Evolutionary conservation across 345 rosid genomes (phyloP).

Genomic region (Excoecaria cochinchinensis): DNA sequence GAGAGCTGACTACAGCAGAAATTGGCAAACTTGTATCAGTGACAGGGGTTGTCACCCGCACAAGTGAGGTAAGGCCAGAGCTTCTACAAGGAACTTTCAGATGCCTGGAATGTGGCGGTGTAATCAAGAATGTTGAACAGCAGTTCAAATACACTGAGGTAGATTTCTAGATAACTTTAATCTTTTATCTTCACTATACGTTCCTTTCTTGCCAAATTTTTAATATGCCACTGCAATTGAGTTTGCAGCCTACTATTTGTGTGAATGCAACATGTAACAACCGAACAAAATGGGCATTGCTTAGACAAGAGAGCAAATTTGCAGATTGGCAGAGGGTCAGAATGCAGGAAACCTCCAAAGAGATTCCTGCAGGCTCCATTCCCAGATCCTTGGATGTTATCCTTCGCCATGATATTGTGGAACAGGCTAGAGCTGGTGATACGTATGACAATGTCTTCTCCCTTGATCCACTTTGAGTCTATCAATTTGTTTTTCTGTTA

Average conservation of each 20-base stretch:
- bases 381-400: conserved; percentile 92
- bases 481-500: not conserved
- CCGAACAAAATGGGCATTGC: conserved; percentile 74
- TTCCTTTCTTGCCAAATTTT: not conserved
- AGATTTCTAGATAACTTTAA: not conserved
- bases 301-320: conserved; percentile 92
- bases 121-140: conserved; percentile 83
- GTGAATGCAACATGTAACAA: conserved; percentile 64
- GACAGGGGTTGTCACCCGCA: conserved; percentile 88
- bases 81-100: conserved; percentile 85
- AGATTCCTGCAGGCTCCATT: conserved; percentile 96
- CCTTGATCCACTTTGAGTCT: not conserved
- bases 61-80: conserved; percentile 97
- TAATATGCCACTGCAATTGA: not conserved
- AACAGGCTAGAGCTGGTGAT: conserved; percentile 97
- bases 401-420: conserved; percentile 94
- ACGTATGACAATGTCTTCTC: conserved; percentile 49
- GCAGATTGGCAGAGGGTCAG: conserved; percentile 99
- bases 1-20: conserved; percentile 82
- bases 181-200: not conserved
- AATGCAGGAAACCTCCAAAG: conserved; percentile 97
- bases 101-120: conserved; percentile 79
- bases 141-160: conserved; percentile 98
- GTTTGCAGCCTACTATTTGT: conserved; percentile 80
- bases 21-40: conserved; percentile 89